Evolutionary conservation across 208 protist genomes (phyloP), one percentile per base, ranked within the genome.

Genomic region (Crithidia acanthocephali): DNA sequence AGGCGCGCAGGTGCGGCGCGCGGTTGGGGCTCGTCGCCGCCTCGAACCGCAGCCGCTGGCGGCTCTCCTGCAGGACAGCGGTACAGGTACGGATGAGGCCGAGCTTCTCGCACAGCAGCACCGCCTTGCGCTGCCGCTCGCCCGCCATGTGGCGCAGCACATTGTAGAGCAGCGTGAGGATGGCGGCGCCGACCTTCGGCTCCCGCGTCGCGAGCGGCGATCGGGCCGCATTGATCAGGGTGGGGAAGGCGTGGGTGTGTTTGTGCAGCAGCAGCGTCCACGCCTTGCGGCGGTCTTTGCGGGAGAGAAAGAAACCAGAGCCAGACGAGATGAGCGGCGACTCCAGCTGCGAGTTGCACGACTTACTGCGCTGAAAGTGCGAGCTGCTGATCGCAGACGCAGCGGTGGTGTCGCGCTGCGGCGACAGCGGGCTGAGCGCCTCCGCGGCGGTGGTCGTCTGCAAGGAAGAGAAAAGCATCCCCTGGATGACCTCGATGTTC

Each of bases 141-240:
- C 48, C 33, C 11, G 79, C 13, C 65, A 83, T 74, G 45, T 72
- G 75, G 30, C 74, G 79, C 28, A 93, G 67, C 5, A 95, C 67
- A 59, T 93, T 93, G 75, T 93, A 95, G 11, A 95, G 47, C 23
- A 93, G 53, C 10, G 85, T 88, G 20, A 92, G 65, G 22, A 93
- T 18, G 10, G 68, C 73, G 27, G 76, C 74, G 1, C 61, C 82
- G 18, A 85, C 80, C 7, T 80, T 59, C 3, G 73, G 59, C 47
- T 85, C 81, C 3, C 57, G 56, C 25, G 69, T 30, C 10, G 88
- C 74, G 42, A 85, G 44, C 27, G 86, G 79, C 33, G 78, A 81
- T 0, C 81, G 81, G 25, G 76, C 68, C 1, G 82, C 69, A n/a
- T 71, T 73, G 28, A 95, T 42, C n/a, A 95, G 59, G 0, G 81